Base-by-base conservation (phyloP, 2,329 filamentous ascomycete species). In the Paracorniculantispora psalliotae region DNA sequence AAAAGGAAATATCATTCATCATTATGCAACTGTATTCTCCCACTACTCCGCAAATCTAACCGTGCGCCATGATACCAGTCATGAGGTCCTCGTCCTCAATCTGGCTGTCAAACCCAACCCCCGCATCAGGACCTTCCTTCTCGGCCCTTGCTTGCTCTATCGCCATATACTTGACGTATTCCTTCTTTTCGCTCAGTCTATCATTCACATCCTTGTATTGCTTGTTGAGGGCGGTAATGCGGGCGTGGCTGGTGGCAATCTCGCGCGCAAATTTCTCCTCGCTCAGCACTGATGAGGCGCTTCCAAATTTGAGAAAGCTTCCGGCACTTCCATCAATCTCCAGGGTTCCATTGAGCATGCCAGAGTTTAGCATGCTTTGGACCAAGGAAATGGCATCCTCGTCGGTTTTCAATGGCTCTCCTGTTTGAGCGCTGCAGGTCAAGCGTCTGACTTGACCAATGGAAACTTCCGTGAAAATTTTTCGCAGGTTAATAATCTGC, bases 401-500 rank as follows among this genome's bases (percentile, higher is more conserved):
- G 17, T 80, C 74, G 15, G 68, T 73, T 15, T 66, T 67, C 13
- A 84, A 69, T 9, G 67, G 64, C 33, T 68, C 66, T 17, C 79
- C 81, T 1, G 81, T 85, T 67, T 80, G 77, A 37, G 80, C 84
- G 63, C 78, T 83, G 53, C 76, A 74, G 0, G 84, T 86, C 44
- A 73, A 70, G 25, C 71, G 65, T 44, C 79, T 77, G 21, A 87
- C 71, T 65, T 84, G 79, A 19, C 77, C 65, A 33, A 87, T 75
- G 17, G 81, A 79, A 35, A 87, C 75, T 62, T 82, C 82, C 56
- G 75, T 76, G 69, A 93, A 97, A 3, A 90, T 86, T 55, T 83
- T 81, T 47, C 87, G 85, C 26, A 97, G 79, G 61, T 85, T 85
- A 35, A 88, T 78, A 59, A 97, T 84, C 61, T 89, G 86, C 76